Conservation (phyloP, 108 stramenopile species). For the Fistulifera pelliculosa region DNA sequence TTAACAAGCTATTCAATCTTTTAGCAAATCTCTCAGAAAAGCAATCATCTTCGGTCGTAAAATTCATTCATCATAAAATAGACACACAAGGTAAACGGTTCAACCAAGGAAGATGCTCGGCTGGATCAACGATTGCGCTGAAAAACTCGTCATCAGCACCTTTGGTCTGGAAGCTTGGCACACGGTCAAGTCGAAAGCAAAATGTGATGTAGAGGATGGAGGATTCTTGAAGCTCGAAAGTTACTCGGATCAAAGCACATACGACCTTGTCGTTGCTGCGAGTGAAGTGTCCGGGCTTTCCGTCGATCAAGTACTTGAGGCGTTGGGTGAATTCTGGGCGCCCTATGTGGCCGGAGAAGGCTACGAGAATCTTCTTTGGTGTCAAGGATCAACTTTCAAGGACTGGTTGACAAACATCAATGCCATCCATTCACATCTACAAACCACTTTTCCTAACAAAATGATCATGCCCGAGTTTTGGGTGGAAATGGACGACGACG, state of each 20-base stretch:
- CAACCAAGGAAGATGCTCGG: constrained; percentile 21
- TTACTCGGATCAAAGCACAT: constrained; percentile 26
- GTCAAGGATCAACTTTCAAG: constrained; percentile 28
- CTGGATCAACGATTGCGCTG: constrained; percentile 36
- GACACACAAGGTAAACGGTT: no score
- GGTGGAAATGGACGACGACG: constrained; percentile 30
- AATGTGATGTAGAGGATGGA: constrained; percentile 28
- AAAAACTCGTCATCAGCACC: constrained; percentile 29
- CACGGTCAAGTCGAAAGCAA: constrained; percentile 34
- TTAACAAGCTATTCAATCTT: no score
- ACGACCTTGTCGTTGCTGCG: constrained; percentile 26
- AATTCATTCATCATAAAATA: no score
- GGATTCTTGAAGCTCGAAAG: constrained; percentile 23
- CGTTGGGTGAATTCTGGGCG: constrained; percentile 28
- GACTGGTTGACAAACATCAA: constrained; percentile 34
- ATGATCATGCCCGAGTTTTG: constrained; percentile 32
- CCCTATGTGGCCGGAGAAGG: constrained; percentile 22
- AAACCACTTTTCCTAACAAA: constrained; percentile 19
- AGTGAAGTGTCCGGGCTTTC: constrained; percentile 11
- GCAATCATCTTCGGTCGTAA: no score
- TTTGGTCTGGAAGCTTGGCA: constrained; percentile 39
- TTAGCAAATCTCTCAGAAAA: no score
- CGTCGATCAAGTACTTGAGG: constrained; percentile 24
- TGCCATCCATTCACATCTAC: constrained; percentile 29
- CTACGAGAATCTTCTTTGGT: constrained; percentile 28